These are phyloP conservation scores for Cyclospora cayetanensis DNA, from an alignment of 169 alveolate species.

Conservation along the genomic window DNA sequence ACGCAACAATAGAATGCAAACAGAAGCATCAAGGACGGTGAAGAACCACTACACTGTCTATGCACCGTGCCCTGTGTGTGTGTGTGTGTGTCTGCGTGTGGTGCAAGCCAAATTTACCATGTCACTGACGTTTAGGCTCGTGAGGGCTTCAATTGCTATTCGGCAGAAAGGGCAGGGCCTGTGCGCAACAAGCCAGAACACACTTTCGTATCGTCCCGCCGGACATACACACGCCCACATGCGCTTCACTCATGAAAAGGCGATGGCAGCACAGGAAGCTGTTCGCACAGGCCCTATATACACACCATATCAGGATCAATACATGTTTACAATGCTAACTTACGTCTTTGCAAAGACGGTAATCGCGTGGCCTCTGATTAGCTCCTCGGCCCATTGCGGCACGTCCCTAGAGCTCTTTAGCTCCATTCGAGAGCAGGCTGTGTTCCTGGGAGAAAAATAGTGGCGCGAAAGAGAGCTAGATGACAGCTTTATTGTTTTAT, in stretches of 20 bases:
- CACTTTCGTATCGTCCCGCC: too few species aligned
- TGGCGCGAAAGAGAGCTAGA: neutral
- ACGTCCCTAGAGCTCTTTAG: slow-evolving; percentile 16
- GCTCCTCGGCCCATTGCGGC: slow-evolving; percentile 44
- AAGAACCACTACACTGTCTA: neutral
- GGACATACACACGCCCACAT: too few species aligned
- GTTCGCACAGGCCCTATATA: too few species aligned
- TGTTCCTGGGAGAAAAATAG: too few species aligned
- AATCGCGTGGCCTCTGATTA: slow-evolving; percentile 10
- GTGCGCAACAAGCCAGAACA: too few species aligned
- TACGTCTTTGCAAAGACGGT: slow-evolving; percentile 62
- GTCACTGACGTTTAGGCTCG: slow-evolving; percentile 48
- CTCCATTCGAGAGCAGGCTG: too few species aligned
- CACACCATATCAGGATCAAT: too few species aligned
- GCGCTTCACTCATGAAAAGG: too few species aligned
- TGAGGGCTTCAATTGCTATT: slow-evolving; percentile 61
- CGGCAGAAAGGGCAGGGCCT: slow-evolving; percentile 74
- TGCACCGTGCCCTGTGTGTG: neutral
- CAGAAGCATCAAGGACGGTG: neutral
- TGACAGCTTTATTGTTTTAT: too few species aligned
- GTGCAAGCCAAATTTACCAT: slow-evolving; percentile 45
- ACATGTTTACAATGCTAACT: too few species aligned
- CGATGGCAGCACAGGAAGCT: too few species aligned
- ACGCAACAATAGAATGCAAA: neutral
- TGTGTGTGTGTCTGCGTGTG: too few species aligned